Evolutionary conservation across 192 early-diverging fungal species (phyloP).

Genomic region (Linnemannia hyalina): DNA sequence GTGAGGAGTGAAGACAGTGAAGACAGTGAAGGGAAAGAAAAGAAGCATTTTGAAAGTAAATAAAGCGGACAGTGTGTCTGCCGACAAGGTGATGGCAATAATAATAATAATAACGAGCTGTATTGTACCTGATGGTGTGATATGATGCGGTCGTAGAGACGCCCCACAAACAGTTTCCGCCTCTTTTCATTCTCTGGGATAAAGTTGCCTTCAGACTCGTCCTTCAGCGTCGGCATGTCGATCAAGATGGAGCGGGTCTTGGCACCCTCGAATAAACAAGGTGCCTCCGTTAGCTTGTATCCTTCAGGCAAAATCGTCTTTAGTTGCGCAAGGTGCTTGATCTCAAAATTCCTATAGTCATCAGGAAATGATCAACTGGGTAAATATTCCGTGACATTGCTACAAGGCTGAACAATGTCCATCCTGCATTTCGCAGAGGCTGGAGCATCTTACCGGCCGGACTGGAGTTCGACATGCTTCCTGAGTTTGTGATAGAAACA

Average conservation of each 20-base stretch:
- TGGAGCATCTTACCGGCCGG: constrained; percentile 9
- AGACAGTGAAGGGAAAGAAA: neutral
- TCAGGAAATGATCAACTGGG: neutral
- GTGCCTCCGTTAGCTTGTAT: constrained; percentile 25
- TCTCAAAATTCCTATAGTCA: constrained; percentile 43
- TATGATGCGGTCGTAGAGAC: constrained; percentile 24
- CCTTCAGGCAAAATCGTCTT: constrained; percentile 43
- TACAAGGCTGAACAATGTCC: neutral
- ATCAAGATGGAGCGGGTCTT: constrained; percentile 41
- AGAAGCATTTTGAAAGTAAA: neutral
- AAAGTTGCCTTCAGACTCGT: constrained; percentile 14
- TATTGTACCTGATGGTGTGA: constrained; percentile 23
- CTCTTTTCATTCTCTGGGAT: constrained; percentile 26
- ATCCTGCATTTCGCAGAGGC: neutral
- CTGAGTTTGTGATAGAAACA: constrained; percentile 44
- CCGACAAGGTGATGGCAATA: neutral
- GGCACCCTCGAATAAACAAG: constrained; percentile 33
- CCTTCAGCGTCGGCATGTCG: constrained; percentile 20
- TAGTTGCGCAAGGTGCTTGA: constrained; percentile 49
- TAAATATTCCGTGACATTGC: neutral
- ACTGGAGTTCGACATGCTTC: constrained; percentile 44
- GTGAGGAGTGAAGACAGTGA: neutral
- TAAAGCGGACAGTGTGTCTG: too few relatives aligned
- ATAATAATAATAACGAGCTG: neutral
- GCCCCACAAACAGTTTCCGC: constrained; percentile 15